Percentiles rank a stretch among this genome's conserved stretches.
Evolutionary conservation across 495 filamentous ascomycete genomes (phyloP).

Genomic region (Cudoniella acicularis): DNA sequence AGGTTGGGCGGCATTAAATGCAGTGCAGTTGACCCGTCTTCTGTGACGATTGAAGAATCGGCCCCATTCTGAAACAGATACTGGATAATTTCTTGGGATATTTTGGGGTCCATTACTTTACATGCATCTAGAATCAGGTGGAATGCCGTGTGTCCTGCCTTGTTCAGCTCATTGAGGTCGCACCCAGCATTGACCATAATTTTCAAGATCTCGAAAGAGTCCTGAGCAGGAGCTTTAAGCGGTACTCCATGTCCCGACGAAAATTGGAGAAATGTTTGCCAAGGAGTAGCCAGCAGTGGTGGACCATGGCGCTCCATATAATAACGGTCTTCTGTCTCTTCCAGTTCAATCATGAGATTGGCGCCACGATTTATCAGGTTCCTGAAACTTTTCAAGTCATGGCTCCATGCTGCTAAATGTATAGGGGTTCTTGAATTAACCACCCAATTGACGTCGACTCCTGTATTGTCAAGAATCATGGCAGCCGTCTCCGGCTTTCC

Average conservation of each 20-base stretch:
- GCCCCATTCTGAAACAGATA: slow-evolving; percentile 25
- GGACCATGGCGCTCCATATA: neutral
- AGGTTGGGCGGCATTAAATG: neutral
- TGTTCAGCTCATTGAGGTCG: slow-evolving; percentile 22
- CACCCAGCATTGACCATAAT: slow-evolving; percentile 24
- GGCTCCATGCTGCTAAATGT: neutral
- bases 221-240: neutral
- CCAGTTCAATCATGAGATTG: neutral
- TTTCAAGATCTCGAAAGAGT: neutral
- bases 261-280: neutral
- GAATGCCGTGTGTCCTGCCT: slow-evolving; percentile 4
- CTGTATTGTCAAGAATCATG: no score
- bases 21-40: slow-evolving; percentile 17
- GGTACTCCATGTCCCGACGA: neutral
- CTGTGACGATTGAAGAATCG: slow-evolving; percentile 19
- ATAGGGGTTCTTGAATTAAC: slow-evolving; percentile 22
- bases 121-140: slow-evolving; percentile 10
- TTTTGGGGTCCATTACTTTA: neutral
- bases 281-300: neutral
- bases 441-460: neutral
- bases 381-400: neutral
- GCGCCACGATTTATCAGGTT: neutral
- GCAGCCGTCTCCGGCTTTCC: no score
- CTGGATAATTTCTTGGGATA: slow-evolving; percentile 3
- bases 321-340: neutral